phyloP scores from a whole-genome alignment of 148 eudicot species.

The Pharnaceum exiguum region DNA sequence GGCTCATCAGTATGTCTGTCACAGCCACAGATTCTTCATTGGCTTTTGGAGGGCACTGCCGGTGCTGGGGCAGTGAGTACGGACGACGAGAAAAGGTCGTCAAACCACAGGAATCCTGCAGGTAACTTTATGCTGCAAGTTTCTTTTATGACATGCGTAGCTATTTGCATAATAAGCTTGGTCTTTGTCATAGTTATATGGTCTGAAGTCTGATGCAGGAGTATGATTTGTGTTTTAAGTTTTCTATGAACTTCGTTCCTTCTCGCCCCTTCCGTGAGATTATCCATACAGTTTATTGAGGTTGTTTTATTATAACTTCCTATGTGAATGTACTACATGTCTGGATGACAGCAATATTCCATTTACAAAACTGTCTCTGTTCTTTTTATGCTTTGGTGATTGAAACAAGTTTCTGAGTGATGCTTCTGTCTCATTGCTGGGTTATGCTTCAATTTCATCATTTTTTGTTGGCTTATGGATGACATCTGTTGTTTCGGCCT shows the following conservation, averaged over 20 bases:
- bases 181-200: neutral
- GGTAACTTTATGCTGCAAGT: constrained; percentile 27
- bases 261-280: too few relatives aligned
- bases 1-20: constrained; percentile 59
- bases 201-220: too few relatives aligned
- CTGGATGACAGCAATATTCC: too few relatives aligned
- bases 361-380: too few relatives aligned
- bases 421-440: neutral
- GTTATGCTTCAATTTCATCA: neutral
- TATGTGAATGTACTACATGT: too few relatives aligned
- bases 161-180: neutral
- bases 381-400: neutral
- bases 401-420: neutral
- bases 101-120: constrained; percentile 27
- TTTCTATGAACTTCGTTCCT: too few relatives aligned
- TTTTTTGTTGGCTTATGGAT: neutral
- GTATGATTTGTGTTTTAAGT: too few relatives aligned
- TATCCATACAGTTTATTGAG: too few relatives aligned
- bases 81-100: constrained; percentile 37
- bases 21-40: constrained; percentile 41
- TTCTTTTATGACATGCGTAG: neutral
- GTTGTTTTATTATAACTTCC: too few relatives aligned
- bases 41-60: constrained; percentile 69
- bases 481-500: neutral
- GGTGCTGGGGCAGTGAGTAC: constrained; percentile 54